Evolutionary conservation across 345 rosid genomes (phyloP), one percentile per base, ranked within the genome.

Genomic region (Hypericum androsaemum): DNA sequence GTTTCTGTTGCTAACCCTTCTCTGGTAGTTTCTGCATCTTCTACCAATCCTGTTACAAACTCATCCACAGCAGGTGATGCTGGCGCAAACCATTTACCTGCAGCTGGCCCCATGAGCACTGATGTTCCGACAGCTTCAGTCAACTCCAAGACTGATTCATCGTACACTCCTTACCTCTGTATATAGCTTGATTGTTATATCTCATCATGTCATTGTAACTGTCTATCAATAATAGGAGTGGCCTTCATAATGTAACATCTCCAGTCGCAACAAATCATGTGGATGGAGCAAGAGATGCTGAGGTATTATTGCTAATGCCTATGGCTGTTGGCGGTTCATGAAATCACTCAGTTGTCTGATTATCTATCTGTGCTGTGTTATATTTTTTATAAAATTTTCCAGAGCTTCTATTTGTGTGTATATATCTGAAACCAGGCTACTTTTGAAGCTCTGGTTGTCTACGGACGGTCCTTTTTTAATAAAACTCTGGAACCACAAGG

Each of bases 201-300:
- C 17, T 38, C 39, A 28, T 55, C 7, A 28, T 49, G 8, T 36
- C 6, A 5, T 11, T 41, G 28, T 38, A 7, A 0, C 9, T 47
- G 36, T 47, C 53, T 15, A 41, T 36, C 10, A 16, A 47, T 55
- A 57, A 11, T 78, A 74, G 83, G 64, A 65, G 68, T 47, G 67
- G 74, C 43, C 38, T 50, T 47, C 81, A 72, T 43, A 74, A 52
- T 69, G 52, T 64, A 38, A 57, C 51, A 7, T 62, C 84, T 64
- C 82, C 73, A 61, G 77, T 66, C 54, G 54, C 68, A 62, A 57
- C 59, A 47, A 57, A 63, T 53, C 71, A 69, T 41, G 47, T 37
- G 47, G 79, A 77, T 73, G 87, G 74, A 59, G 62, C 76, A 71
- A 80, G 60, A 57, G 80, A 72, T 52, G 70, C 47, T 57, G 89